These are phyloP conservation scores for Ceratocystis lukuohia DNA, from an alignment of 2,329 filamentous ascomycete species.

Conservation along the genomic window DNA sequence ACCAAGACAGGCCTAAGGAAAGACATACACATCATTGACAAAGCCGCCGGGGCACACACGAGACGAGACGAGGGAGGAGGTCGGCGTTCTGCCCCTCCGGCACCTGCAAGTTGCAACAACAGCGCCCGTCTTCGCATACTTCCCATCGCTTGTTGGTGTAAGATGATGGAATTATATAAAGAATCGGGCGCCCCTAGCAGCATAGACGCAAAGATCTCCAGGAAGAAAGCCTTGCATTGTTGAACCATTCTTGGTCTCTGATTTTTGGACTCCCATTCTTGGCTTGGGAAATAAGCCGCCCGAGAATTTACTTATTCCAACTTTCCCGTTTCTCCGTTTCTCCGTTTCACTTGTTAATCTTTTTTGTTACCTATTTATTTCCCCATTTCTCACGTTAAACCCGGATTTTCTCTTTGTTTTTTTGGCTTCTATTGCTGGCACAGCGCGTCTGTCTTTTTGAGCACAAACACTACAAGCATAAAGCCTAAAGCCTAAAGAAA, in stretches of 20 bases:
- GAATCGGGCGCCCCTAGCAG: neutral
- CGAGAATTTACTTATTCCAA: neutral
- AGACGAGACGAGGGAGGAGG: neutral
- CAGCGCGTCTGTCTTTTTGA: neutral
- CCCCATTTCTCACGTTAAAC: neutral
- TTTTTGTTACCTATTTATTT: neutral
- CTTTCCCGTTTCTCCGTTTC: neutral
- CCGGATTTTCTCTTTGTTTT: neutral
- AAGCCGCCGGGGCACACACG: neutral
- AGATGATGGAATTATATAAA: neutral
- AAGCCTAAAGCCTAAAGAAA: too few species aligned
- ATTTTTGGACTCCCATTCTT: neutral
- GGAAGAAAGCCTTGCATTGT: neutral
- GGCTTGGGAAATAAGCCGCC: too few species aligned
- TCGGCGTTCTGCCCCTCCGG: neutral
- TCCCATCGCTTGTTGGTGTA: neutral
- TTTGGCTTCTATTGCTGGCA: neutral
- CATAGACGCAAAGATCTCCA: neutral
- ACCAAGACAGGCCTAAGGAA: too few species aligned
- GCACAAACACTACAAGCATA: conserved; percentile 19
- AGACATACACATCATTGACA: neutral
- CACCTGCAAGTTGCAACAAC: neutral
- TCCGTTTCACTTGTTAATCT: neutral
- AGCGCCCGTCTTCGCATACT: neutral
- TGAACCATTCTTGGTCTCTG: neutral